Percentiles rank a stretch among this genome's conserved stretches.
phyloP scores from a whole-genome alignment of 1,284 basidiomycete species.

The Cutaneotrichosporon curvatum region DNA sequence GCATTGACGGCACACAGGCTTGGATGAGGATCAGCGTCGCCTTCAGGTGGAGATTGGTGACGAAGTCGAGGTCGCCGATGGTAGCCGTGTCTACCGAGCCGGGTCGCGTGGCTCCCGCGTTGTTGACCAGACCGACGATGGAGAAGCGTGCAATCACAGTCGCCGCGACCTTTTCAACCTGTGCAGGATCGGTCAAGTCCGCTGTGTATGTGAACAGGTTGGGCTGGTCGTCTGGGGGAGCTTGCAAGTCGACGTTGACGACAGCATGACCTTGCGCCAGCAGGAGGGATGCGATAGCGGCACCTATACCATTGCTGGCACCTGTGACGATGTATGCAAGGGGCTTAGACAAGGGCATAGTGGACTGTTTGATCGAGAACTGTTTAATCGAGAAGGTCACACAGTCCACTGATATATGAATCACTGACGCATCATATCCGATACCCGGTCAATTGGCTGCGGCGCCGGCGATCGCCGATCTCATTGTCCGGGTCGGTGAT shows the following conservation, averaged over 20 bases:
- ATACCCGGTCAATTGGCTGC: too few species aligned
- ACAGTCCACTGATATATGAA: too few species aligned
- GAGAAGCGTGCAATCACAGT: constrained; percentile 1
- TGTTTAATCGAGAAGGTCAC: too few species aligned
- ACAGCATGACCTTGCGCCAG: constrained; percentile 50
- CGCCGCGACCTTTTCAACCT: constrained; percentile 1
- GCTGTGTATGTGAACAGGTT: constrained; percentile 48
- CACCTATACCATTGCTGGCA: constrained; percentile 45
- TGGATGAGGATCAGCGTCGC: constrained; percentile 6
- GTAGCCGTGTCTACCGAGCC: constrained; percentile 19
- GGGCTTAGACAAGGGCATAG: constrained; percentile 5
- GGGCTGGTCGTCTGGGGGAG: constrained; percentile 50
- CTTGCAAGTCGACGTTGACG: constrained; percentile 56
- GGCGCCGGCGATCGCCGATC: too few species aligned
- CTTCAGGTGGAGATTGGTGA: constrained; percentile 72
- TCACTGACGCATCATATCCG: too few species aligned
- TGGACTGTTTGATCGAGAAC: too few species aligned
- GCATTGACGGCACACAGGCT: constrained; percentile 6
- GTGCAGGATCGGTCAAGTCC: constrained; percentile 6
- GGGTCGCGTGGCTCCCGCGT: constrained; percentile 14
- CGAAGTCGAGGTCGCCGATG: constrained; percentile 44
- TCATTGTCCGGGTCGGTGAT: too few species aligned
- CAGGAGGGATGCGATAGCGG: constrained; percentile 45
- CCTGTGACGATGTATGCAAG: constrained; percentile 35
- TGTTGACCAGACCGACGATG: constrained; percentile 16